Conservation (phyloP, 495 filamentous ascomycete species). For the Penicillium atrosanguineum region DNA sequence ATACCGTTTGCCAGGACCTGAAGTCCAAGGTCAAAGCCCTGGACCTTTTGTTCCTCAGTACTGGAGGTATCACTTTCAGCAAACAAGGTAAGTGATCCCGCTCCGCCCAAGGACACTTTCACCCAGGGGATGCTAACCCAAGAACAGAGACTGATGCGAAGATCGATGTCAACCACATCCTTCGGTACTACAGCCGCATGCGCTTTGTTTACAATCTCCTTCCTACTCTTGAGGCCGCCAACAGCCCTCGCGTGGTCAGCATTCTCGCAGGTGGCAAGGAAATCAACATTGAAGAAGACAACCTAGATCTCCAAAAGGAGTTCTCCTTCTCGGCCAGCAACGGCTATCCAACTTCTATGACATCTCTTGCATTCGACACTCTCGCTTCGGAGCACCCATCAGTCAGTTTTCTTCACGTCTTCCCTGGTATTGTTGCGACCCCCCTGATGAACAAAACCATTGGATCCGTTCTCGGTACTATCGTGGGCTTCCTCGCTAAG, state of each 20-base stretch:
- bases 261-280: conserved; percentile 52
- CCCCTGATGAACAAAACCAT: conserved; percentile 8
- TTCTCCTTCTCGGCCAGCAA: conserved; percentile 11
- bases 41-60: conserved; percentile 53
- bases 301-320: conserved; percentile 36
- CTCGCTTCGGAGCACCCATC: conserved; percentile 22
- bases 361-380: conserved; percentile 17
- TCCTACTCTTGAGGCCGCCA: conserved; percentile 30
- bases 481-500: conserved; percentile 15
- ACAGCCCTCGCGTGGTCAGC: conserved; percentile 48
- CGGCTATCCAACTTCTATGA: conserved; percentile 22
- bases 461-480: conserved; percentile 6
- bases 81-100: not conserved
- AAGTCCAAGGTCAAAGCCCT: conserved; percentile 45
- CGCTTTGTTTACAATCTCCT: conserved; percentile 36
- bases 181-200: conserved; percentile 40
- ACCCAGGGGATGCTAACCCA: not conserved
- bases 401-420: conserved; percentile 38
- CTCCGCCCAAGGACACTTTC: too few relatives aligned
- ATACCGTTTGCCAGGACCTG: conserved; percentile 54
- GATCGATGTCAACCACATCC: conserved; percentile 27
- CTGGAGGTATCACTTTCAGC: not conserved
- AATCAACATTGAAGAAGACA: conserved; percentile 41
- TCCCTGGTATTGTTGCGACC: conserved; percentile 39
- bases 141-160: conserved; percentile 26